A percentile compares a stretch with the other conserved stretches of the same genome.
Conservation (phyloP, 345 rosid genomes). For the Clausena lansium region DNA sequence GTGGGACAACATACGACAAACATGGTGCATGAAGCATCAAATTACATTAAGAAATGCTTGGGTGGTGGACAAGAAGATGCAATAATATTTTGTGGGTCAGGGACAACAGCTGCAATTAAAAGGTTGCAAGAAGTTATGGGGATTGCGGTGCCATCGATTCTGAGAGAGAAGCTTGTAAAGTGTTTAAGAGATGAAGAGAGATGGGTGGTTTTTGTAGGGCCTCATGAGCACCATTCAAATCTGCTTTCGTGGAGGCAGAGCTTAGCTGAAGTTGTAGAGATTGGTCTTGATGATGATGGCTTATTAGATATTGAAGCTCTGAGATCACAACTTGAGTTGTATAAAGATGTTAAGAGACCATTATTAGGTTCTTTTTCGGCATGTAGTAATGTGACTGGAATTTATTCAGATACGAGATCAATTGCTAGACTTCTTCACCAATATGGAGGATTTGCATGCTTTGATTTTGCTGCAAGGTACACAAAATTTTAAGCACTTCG, state of each 20-base stretch:
- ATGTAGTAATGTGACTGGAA: conserved; percentile 61
- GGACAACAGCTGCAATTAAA: conserved; percentile 55
- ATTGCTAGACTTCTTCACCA: conserved; percentile 48
- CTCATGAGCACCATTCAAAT: conserved; percentile 70
- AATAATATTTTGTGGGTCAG: conserved; percentile 52
- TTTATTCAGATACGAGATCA: conserved; percentile 38
- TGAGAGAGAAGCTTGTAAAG: conserved; percentile 33
- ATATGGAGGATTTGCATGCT: conserved; percentile 51
- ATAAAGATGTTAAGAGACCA: conserved; percentile 33
- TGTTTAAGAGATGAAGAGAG: conserved; percentile 37
- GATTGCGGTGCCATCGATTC: conserved; percentile 42
- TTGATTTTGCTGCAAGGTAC: conserved; percentile 66
- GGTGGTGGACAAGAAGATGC: conserved; percentile 49
- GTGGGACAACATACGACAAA: conserved; percentile 52
- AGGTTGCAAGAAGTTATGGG: conserved; percentile 67
- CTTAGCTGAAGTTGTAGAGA: conserved; percentile 55
- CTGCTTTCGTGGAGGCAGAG: conserved; percentile 67
- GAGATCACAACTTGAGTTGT: conserved; percentile 26
- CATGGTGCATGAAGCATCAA: conserved; percentile 41
- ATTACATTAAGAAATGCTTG: conserved; percentile 47
- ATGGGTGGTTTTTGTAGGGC: conserved; percentile 64
- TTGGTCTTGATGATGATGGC: conserved; percentile 41
- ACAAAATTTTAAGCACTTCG: background rate
- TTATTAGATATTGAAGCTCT: conserved; percentile 33
- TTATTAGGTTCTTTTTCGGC: conserved; percentile 59